These are phyloP conservation scores for Plasmodium gallinaceum DNA, from an alignment of 169 alveolate genomes.

Conservation along the genomic window DNA sequence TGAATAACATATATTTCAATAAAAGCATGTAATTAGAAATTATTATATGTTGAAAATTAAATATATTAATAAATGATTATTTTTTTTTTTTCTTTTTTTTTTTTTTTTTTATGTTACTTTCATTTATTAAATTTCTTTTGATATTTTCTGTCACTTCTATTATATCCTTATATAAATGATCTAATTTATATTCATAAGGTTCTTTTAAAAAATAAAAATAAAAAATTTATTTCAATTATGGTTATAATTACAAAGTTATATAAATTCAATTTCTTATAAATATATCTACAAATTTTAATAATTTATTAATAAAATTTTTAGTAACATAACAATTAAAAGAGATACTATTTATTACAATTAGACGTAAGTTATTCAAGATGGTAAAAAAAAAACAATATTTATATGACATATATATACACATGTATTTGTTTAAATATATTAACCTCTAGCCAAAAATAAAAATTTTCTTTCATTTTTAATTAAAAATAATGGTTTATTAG, in stretches of 20 bases:
- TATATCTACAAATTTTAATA: too few relatives aligned
- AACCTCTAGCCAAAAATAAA: conserved; percentile 34
- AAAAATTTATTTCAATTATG: background rate
- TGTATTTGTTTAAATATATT: conserved; percentile 4
- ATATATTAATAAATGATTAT: background rate
- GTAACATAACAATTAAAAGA: too few relatives aligned
- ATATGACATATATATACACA: background rate
- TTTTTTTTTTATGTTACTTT: conserved; percentile 38
- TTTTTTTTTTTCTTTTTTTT: background rate
- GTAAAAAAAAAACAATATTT: too few relatives aligned
- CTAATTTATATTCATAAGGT: conserved; percentile 8
- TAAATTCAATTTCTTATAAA: too few relatives aligned
- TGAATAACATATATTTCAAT: background rate
- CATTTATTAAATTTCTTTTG: conserved; percentile 28
- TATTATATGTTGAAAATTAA: background rate
- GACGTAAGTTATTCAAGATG: too few relatives aligned
- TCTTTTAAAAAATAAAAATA: conserved; percentile 19
- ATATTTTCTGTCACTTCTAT: conserved; percentile 39
- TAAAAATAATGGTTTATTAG: conserved; percentile 7
- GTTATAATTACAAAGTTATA: background rate
- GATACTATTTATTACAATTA: too few relatives aligned
- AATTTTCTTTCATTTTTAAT: conserved; percentile 18
- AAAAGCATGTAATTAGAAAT: background rate
- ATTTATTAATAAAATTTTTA: too few relatives aligned
- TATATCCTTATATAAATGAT: conserved; percentile 1